phyloP scores from a whole-genome alignment of 1,139 yeast species.

The Blastobotrys ciferrii region DNA sequence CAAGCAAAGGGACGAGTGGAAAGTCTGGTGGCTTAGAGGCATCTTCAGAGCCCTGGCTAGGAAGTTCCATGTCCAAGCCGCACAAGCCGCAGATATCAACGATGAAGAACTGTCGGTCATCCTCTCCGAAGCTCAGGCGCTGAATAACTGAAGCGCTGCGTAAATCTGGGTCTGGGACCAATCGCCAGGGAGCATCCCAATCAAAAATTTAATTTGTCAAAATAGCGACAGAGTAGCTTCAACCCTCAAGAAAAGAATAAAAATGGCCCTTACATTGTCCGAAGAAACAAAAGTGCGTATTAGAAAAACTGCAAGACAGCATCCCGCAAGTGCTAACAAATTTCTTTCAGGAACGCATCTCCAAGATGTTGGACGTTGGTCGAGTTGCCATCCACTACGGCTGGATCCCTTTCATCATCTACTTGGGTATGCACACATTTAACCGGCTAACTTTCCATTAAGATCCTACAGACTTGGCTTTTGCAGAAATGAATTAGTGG shows the following conservation, averaged over 20 bases:
- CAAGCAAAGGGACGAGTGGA: constrained; percentile 13
- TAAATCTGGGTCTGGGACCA: neutral
- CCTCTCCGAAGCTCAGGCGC: constrained; percentile 5
- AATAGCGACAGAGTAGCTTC: neutral
- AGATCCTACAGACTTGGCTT: too few relatives aligned
- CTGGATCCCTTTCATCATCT: constrained; percentile 91
- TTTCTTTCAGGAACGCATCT: constrained; percentile 66
- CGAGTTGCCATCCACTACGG: constrained; percentile 92
- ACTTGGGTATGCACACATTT: constrained; percentile 47
- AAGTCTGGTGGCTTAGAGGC: constrained; percentile 15
- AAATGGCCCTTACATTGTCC: constrained; percentile 44
- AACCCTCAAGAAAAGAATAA: constrained; percentile 10
- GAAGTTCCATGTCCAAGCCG: neutral
- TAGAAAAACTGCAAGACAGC: neutral
- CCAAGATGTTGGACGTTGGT: constrained; percentile 77
- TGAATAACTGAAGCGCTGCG: constrained; percentile 2
- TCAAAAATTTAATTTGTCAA: constrained; percentile 1
- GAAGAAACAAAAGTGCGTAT: constrained; percentile 45
- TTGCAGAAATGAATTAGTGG: neutral
- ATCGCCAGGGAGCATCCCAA: too few relatives aligned
- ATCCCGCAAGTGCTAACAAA: constrained; percentile 1
- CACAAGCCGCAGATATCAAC: neutral
- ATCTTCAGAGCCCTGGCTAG: constrained; percentile 6
- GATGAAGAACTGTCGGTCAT: neutral
- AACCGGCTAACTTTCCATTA: neutral